Percentiles rank a stretch among this genome's conserved stretches.
Evolutionary conservation across 768 basidiomycete genomes (phyloP).

Genomic region (Albatrellus ellisii): DNA sequence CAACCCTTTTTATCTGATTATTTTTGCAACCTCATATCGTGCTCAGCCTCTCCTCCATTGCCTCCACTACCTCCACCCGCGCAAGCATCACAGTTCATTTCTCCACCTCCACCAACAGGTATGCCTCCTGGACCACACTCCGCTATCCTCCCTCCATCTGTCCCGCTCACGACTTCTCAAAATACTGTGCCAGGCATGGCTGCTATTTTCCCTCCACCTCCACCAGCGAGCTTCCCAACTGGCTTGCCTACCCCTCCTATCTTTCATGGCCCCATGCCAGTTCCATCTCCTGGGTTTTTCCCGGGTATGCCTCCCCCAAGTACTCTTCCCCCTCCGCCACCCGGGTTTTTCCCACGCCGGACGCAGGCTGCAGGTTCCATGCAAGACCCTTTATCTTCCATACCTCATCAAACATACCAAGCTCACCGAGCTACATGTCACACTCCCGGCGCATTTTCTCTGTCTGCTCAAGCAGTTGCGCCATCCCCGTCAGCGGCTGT

Average conservation of each 20-base stretch:
- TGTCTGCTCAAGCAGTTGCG: slow-evolving; percentile 18
- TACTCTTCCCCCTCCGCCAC: slow-evolving; percentile 11
- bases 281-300: too few relatives aligned
- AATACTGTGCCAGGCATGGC: slow-evolving; percentile 8
- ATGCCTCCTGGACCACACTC: slow-evolving; percentile 11
- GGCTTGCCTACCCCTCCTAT: slow-evolving; percentile 17
- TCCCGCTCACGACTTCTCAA: background rate
- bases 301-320: too few relatives aligned
- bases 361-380: slow-evolving; percentile 36
- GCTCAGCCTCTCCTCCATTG: slow-evolving; percentile 14
- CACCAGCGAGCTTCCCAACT: slow-evolving; percentile 15
- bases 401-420: slow-evolving; percentile 71
- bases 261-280: slow-evolving; percentile 10
- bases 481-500: slow-evolving; percentile 23
- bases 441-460: slow-evolving; percentile 17
- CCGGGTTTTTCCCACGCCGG: slow-evolving; percentile 52
- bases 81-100: background rate
- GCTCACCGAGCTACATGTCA: slow-evolving; percentile 42
- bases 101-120: slow-evolving; percentile 11
- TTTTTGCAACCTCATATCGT: slow-evolving; percentile 11
- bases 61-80: slow-evolving; percentile 12
- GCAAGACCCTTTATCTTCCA: slow-evolving; percentile 67
- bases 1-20: slow-evolving; percentile 16
- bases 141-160: slow-evolving; percentile 7
- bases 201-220: slow-evolving; percentile 13